Evolutionary conservation across 805 yeast genomes (phyloP), one percentile per base, ranked within the genome.

Genomic region (Millerago galiae): DNA sequence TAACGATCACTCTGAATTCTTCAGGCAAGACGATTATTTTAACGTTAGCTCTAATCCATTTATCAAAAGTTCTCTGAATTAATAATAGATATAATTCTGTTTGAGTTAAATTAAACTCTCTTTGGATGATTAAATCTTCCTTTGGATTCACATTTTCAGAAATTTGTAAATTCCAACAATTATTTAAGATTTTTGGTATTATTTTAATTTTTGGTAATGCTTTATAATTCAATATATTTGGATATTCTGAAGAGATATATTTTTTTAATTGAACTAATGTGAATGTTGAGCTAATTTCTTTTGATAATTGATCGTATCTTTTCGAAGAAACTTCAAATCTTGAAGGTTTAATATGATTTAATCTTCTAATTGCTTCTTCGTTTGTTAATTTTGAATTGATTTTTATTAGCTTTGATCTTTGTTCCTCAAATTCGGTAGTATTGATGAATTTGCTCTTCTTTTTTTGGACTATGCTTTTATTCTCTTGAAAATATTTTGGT

Each of bases 11-110:
- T 40, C 50, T 46, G 12, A 39, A 21, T 4, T 55, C 50, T 15
- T 46, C 47, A 2, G 57, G 50, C 1, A 42, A 32, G 17, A 57
- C 38, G 10, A 45, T 40, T n/a, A 57, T 52, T 38, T 48, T 51
- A 2, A 54, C 59, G 34, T 55, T 49, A 2, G 53, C 52, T 36
- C 58, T 47, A 11, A 50, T 44, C 61, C 61, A 56, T 13, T 49
- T 52, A 37, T 46, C 43, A 37, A 56, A 47, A 21, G 53, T 44
- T 8, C 51, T 49, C 21, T 51, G 53, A 3, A 44, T 38, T 8
- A 52, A n/a, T 7, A 57, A 24, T 5, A 57, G 14, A 31, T 51
- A 56, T 30, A 55, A 35, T 32, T 57, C 47, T 32, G 43, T 48
- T 37, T 47, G 44, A 8, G 44, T 45, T 16, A 55, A 38, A 25